Conservation (phyloP, 2,329 filamentous ascomycete species). For the Diaporthe citrichinensis region DNA sequence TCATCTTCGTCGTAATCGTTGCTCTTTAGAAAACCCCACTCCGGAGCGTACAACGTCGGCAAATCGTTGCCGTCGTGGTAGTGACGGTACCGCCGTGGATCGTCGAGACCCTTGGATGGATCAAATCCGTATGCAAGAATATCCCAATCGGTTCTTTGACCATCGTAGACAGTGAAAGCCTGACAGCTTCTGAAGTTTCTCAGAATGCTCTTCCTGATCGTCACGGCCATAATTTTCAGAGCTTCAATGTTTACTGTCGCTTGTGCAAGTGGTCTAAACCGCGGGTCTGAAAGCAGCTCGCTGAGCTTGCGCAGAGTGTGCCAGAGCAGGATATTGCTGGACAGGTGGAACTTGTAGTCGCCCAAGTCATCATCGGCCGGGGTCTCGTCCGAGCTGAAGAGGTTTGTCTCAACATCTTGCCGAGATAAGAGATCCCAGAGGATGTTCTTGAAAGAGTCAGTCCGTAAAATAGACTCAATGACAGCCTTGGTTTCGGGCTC, state of each 20-base stretch:
- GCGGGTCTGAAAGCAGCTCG: neutral
- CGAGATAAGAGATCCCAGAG: conserved; percentile 35
- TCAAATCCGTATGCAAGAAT: conserved; percentile 43
- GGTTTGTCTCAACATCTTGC: conserved; percentile 29
- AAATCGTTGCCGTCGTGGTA: conserved; percentile 46
- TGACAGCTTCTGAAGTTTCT: neutral
- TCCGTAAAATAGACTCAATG: conserved; percentile 33
- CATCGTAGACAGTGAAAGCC: neutral
- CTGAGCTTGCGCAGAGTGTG: conserved; percentile 37
- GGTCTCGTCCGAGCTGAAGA: conserved; percentile 44
- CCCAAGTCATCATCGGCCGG: conserved; percentile 43
- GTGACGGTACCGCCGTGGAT: neutral
- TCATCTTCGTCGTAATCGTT: neutral
- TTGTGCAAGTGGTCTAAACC: neutral
- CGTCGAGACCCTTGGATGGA: neutral
- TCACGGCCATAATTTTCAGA: neutral
- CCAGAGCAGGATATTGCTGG: conserved; percentile 45
- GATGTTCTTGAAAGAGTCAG: conserved; percentile 31
- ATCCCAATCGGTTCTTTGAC: too few relatives aligned
- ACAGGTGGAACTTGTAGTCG: conserved; percentile 43
- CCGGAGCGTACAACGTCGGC: conserved; percentile 42
- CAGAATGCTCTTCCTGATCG: neutral
- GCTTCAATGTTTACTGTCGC: too few relatives aligned
- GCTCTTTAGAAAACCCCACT: conserved; percentile 40
- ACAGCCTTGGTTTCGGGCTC: neutral